Evolutionary conservation across 495 filamentous ascomycete genomes (phyloP).

Genomic region (Penicillium bialowiezense): DNA sequence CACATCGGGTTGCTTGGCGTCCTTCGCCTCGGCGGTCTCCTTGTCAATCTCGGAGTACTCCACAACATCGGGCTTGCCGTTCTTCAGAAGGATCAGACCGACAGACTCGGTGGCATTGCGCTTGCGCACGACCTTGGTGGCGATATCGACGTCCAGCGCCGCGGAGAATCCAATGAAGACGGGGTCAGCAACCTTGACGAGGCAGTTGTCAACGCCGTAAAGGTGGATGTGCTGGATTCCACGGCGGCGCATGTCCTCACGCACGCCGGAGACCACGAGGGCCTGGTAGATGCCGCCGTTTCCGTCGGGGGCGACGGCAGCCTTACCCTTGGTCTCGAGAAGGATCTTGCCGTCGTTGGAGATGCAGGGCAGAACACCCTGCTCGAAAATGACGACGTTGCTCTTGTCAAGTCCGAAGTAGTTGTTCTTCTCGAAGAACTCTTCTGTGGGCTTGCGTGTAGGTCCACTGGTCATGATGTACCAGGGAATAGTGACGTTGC

Average conservation of each 20-base stretch:
- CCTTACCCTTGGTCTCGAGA: slow-evolving; percentile 82
- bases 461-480: slow-evolving; percentile 99
- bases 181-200: slow-evolving; percentile 96
- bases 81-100: slow-evolving; percentile 89
- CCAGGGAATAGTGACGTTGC: slow-evolving; percentile 81
- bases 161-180: slow-evolving; percentile 93
- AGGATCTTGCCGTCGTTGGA: slow-evolving; percentile 98
- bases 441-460: slow-evolving; percentile 86
- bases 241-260: slow-evolving; percentile 83
- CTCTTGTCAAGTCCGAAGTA: slow-evolving; percentile 86
- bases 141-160: slow-evolving; percentile 87
- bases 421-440: slow-evolving; percentile 83
- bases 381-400: slow-evolving; percentile 93
- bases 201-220: slow-evolving; percentile 98
- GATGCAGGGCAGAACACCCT: slow-evolving; percentile 94
- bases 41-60: slow-evolving; percentile 98
- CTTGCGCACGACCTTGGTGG: slow-evolving; percentile 98
- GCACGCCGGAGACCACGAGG: slow-evolving; percentile 73
- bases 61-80: slow-evolving; percentile 95
- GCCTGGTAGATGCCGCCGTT: slow-evolving; percentile 98
- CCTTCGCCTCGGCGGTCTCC: slow-evolving; percentile 80
- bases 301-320: slow-evolving; percentile 96
- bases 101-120: slow-evolving; percentile 96
- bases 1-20: slow-evolving; percentile 75
- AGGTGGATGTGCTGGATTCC: slow-evolving; percentile 95